These are phyloP conservation scores for Udeniomyces megalosporus DNA, from an alignment of 768 basidiomycete species.

Conservation along the genomic window DNA sequence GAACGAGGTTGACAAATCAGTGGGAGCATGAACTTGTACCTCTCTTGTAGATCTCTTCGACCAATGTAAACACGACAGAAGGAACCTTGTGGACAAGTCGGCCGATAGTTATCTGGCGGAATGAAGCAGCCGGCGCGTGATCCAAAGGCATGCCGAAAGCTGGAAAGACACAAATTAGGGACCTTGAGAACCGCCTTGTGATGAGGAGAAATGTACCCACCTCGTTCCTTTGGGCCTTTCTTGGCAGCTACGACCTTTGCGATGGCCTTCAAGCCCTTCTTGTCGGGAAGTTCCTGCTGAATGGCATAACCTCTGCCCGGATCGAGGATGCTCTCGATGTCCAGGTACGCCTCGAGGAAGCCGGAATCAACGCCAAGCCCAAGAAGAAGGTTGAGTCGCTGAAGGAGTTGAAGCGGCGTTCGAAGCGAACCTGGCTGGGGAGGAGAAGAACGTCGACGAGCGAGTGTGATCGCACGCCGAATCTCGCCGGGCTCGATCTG, in stretches of 20 bases:
- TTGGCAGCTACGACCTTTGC: not conserved
- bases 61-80: constrained; percentile 22
- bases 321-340: not conserved
- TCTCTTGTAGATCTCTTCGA: constrained; percentile 25
- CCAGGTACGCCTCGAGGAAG: not conserved
- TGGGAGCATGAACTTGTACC: constrained; percentile 17
- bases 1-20: not conserved
- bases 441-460: too few relatives aligned
- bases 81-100: constrained; percentile 24
- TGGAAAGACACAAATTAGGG: not conserved
- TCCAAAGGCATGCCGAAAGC: constrained; percentile 23
- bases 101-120: constrained; percentile 23
- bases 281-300: not conserved
- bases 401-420: not conserved
- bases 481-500: too few relatives aligned
- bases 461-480: too few relatives aligned
- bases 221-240: not conserved
- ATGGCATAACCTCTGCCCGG: not conserved
- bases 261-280: not conserved
- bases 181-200: not conserved
- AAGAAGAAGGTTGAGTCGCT: not conserved
- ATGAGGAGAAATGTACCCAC: not conserved
- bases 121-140: constrained; percentile 19
- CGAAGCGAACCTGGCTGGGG: too few relatives aligned
- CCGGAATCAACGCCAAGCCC: not conserved